phyloP scores from a whole-genome alignment of 2,329 filamentous ascomycete species.

The Alternaria angustiovoidea region DNA sequence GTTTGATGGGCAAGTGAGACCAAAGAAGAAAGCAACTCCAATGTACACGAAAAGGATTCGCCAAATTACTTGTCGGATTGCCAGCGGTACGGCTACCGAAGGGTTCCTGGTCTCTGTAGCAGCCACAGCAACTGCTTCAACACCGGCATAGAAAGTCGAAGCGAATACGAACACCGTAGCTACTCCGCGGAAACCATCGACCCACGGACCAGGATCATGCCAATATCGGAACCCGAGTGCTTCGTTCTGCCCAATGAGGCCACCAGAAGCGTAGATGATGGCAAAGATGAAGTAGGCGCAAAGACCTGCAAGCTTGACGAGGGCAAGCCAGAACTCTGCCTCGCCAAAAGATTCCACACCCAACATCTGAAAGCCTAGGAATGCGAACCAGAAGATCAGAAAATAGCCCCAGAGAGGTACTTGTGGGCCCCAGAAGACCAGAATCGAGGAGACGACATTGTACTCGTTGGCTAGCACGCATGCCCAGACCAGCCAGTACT shows the following conservation, averaged over 20 bases:
- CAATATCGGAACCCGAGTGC: constrained; percentile 50
- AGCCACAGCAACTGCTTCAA: constrained; percentile 49
- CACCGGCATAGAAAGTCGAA: constrained; percentile 52
- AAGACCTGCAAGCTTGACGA: constrained; percentile 51
- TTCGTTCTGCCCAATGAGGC: constrained; percentile 42
- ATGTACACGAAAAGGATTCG: constrained; percentile 57
- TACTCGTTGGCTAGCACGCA: constrained; percentile 74
- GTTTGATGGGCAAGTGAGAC: constrained; percentile 75
- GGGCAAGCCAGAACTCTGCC: constrained; percentile 54
- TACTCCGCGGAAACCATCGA: constrained; percentile 53
- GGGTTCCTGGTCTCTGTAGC: constrained; percentile 54
- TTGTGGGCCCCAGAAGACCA: constrained; percentile 70
- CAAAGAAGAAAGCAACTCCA: constrained; percentile 55
- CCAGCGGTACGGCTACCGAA: constrained; percentile 55
- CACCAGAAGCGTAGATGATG: constrained; percentile 50
- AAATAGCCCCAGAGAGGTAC: constrained; percentile 54
- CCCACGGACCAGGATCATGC: constrained; percentile 52
- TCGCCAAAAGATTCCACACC: constrained; percentile 54
- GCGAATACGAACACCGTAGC: constrained; percentile 55
- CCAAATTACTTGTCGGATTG: constrained; percentile 57
- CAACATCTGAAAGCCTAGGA: constrained; percentile 51
- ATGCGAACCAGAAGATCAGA: constrained; percentile 53
- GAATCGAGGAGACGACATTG: constrained; percentile 72
- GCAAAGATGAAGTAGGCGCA: constrained; percentile 53
- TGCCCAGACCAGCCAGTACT: constrained; percentile 65